Percentiles rank a stretch among this genome's conserved stretches.
These are phyloP conservation scores for Nemania sp. DNA, from an alignment of 2,329 filamentous ascomycete species.

Conservation along the genomic window DNA sequence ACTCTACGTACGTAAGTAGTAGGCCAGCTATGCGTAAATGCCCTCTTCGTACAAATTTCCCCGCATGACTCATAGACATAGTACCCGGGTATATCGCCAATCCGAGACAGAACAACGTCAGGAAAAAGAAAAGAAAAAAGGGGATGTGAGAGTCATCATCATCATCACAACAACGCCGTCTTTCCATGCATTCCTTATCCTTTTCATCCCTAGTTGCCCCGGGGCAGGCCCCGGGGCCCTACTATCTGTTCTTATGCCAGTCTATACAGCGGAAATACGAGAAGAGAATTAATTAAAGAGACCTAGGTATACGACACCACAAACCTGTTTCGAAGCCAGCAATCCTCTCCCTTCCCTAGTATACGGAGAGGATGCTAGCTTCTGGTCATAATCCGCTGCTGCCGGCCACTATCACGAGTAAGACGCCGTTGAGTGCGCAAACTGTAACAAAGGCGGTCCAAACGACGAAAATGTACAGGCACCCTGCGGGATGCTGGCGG, in stretches of 20 bases:
- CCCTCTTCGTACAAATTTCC: no score
- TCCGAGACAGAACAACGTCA: no score
- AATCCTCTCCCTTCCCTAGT: neutral
- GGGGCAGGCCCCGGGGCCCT: neutral
- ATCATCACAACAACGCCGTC: neutral
- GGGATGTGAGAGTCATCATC: neutral
- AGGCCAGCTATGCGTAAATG: no score
- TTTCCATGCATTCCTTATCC: neutral
- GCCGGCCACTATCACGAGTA: conserved; percentile 55
- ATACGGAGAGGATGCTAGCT: neutral
- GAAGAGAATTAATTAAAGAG: no score
- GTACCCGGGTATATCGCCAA: no score
- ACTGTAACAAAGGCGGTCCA: conserved; percentile 48
- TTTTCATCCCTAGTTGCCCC: neutral
- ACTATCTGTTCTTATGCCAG: neutral
- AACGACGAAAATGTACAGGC: conserved; percentile 49
- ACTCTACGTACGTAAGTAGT: no score
- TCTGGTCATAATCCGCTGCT: conserved; percentile 40
- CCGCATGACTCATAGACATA: neutral
- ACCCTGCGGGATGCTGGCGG: conserved; percentile 46
- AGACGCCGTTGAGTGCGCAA: conserved; percentile 53
- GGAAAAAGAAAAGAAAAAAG: neutral
- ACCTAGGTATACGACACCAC: no score
- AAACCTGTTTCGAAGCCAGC: no score
- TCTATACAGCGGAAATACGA: conserved; percentile 4